Conservation (phyloP, 176 grass and related monocot genomes). For the Cenchrus fungigraminus region DNA sequence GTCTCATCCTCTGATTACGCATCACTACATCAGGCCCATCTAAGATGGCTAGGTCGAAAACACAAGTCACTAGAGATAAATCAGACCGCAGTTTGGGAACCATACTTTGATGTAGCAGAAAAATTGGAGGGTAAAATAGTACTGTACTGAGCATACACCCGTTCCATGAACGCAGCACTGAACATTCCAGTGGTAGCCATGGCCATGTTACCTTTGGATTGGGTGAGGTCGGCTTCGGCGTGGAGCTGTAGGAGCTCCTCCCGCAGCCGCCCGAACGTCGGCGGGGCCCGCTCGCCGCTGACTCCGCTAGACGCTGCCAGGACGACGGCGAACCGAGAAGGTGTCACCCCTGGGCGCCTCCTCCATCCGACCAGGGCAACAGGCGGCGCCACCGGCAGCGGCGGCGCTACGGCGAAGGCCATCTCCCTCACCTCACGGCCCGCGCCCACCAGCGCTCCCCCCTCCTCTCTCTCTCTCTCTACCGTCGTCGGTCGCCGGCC, state of each 20-base stretch:
- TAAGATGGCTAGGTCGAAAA: neutral
- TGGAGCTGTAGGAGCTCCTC: slow-evolving; percentile 86
- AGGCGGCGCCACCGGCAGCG: neutral
- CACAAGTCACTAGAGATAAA: neutral
- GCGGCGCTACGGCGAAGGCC: slow-evolving; percentile 42
- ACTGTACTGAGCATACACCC: neutral
- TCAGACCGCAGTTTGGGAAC: neutral
- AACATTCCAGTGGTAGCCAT: neutral
- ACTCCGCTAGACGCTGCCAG: slow-evolving; percentile 5
- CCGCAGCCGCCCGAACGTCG: slow-evolving; percentile 49
- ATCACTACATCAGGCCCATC: neutral
- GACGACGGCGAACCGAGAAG: slow-evolving; percentile 24
- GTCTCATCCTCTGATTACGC: neutral
- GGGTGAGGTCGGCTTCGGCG: slow-evolving; percentile 70
- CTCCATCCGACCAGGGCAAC: slow-evolving; percentile 1
- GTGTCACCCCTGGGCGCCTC: neutral
- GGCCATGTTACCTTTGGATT: slow-evolving; percentile 67
- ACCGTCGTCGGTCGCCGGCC: neutral
- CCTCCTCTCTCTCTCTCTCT: too few relatives aligned
- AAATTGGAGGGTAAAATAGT: neutral
- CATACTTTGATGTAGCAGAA: neutral
- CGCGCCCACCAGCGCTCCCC: neutral
- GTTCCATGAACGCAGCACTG: neutral
- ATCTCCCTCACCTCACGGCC: neutral
- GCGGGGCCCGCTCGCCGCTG: neutral